Evolutionary conservation across 495 filamentous ascomycete species (phyloP), one percentile per base, ranked within the genome.

Genomic region (Hamigera avellanea): DNA sequence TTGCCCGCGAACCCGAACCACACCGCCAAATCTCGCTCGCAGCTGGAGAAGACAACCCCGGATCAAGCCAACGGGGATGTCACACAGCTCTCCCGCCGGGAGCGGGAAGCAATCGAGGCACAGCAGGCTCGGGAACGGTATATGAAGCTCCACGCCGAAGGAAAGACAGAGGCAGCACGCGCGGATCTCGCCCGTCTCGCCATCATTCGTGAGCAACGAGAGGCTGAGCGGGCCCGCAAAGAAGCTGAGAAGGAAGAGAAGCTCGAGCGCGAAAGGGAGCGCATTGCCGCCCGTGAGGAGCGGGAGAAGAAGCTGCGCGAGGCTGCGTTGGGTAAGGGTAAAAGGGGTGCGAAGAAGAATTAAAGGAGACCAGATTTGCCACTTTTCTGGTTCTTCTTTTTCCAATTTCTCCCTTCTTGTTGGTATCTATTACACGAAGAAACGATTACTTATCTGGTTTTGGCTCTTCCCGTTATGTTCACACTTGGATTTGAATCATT

Each of bases 151-250:
- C 91, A 98, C 49, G 86, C 86, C 39, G 86, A 86, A 48, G 91
- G 91, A 37, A 95, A 95, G 73, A 95, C 91, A 26, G 93, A 98
- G 37, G 85, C 96, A 67, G 91, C 89, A 14, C 81, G 81, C 46
- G 78, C 86, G n/a, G 91, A 98, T 67, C 48, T 96, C 50, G 91
- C 83, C 34, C 67, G 91, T 36, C 55, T 98, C 52, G 73, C 65
- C 45, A 49, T 88, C 35, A 83, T 98, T 38, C 70, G 78, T 16
- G 83, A 93, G 70, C 79, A 82, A 67, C 71, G 91, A 25, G 91
- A 91, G 55, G 79, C 80, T 18, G 89, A 93, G 54, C 73, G 84
- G 48, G 78, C 59, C 54, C 70, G 70, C 62, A 88, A 88, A 70
- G 74, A 76, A 72, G 87, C 69, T 7, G 82, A 87, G 66, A 81